Evolutionary conservation across 2,329 filamentous ascomycete genomes (phyloP), one percentile per base, ranked within the genome.

Genomic region (Chaetomium strumarium): DNA sequence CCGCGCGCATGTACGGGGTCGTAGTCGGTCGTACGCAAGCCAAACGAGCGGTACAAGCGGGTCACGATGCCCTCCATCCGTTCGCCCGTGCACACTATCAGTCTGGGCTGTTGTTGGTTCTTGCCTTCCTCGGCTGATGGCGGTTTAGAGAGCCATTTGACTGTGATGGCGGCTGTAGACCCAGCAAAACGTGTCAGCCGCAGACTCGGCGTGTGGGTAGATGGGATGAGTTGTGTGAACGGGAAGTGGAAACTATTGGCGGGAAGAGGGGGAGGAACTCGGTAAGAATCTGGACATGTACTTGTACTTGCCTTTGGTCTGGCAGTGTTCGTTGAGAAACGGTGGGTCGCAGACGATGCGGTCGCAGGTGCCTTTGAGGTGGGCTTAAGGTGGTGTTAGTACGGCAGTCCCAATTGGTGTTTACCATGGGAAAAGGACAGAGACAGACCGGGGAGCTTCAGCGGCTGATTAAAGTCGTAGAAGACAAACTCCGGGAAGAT

Each of bases 61-160:
- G 62, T 68, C 14, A 90, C 75, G 13, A 90, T 70, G 1, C 64
- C 57, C 54, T 81, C 77, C 86, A 92, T 88, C 43, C 86, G 77
- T 70, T 92, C 88, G 52, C 88, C 88, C 0, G 88, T 93, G 67
- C 84, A 88, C 29, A 87, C 73, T 47, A 92, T 79, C 48, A 90
- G 61, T 45, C 55, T 30, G 5, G 33, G 29, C 33, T 20, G 16
- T 43, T 44, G 33, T 11, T 17, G 30, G 36, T 9, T n/a, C 4
- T 34, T 34, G 12, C 33, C 33, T 41, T n/a, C 13, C 3, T 10
- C 11, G 34, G 39, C 24, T 36, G 39, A 4, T 14, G 67, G 42
- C 5, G 66, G 57, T 55, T 79, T 84, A 24, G 81, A 75, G 41
- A 92, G 75, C 84, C 83, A 91, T n/a, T 84, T 79, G 16, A 84